Base-by-base conservation (phyloP, 352 stramenopile genomes). In the Hyaloperonospora arabidopsidis region DNA sequence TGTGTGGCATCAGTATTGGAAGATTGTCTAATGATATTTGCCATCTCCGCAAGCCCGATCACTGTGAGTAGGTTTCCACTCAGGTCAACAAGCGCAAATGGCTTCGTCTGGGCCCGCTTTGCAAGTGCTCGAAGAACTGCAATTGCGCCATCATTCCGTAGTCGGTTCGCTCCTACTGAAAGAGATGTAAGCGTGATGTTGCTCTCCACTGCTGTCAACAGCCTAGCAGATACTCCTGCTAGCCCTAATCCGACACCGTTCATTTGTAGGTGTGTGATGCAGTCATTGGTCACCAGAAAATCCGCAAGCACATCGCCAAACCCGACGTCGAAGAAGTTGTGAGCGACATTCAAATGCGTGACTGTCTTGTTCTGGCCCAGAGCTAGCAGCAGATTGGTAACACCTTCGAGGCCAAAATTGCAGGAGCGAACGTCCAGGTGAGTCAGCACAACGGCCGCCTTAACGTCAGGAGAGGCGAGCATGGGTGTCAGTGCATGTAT, bases 11-110 rank as follows among this genome's bases (percentile, higher is more conserved):
- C 49, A 17, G 8, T 15, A 35, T 46, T 47, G 25, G 19, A 18
- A 35, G 38, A 38, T 39, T 13, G 45, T 58, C 68, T 44, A n/a
- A 89, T 49, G 1, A 74, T 65, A 8, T 68, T 57, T 36, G 59
- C 58, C 4, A 89, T 67, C 39, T 54, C 68, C 14, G 59, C 49
- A 14, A 92, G 50, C 1, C 67, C 75, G 21, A 66, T 71, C 10
- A 59, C 29, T 17, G 79, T 93, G 34, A 93, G 65, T 17, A 93
- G 56, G 44, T 93, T 93, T 23, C 79, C 82, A 54, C 77, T 87
- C 14, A 93, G 52, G 49, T 93, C 78, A 17, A 90, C 58, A 12
- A 70, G 45, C 25, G 57, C 57, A 21, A 69, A 87, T 25, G 76
- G 53, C 46, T 74, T 73, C 15, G 19, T 48, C 28, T 59, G 61